Conservation (phyloP, 164 flowering plant genomes). For the Liriodendron chinense region DNA sequence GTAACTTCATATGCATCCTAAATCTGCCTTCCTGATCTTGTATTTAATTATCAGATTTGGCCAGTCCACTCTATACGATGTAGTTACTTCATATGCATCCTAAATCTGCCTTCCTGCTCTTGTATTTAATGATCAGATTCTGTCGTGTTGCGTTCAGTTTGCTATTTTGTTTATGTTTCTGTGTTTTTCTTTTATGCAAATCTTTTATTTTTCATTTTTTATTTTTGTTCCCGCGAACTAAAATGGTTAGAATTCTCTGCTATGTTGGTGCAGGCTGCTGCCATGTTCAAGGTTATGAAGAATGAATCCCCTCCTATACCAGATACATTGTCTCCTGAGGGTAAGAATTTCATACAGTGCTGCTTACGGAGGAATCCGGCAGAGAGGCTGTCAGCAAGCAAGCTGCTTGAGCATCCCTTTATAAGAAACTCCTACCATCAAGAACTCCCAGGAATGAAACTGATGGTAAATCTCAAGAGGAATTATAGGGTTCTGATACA, state of each 20-base stretch:
- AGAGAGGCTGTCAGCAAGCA: conserved; percentile 71
- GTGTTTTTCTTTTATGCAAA: neutral
- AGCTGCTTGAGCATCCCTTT: conserved; percentile 69
- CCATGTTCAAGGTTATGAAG: conserved; percentile 80
- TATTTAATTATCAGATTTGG: too few relatives aligned
- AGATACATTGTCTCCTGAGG: conserved; percentile 65
- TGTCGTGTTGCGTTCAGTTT: too few relatives aligned
- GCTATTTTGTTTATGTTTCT: neutral
- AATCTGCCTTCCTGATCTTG: neutral
- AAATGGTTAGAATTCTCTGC: neutral
- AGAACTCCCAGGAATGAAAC: conserved; percentile 30
- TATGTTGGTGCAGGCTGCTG: conserved; percentile 64
- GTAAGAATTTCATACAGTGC: conserved; percentile 67
- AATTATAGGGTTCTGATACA: too few relatives aligned
- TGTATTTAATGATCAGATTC: too few relatives aligned
- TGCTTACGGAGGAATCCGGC: conserved; percentile 89
- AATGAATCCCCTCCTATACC: conserved; percentile 75
- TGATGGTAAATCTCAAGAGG: conserved; percentile 16
- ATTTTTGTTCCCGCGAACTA: neutral
- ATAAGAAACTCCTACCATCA: conserved; percentile 39
- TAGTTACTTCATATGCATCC: too few relatives aligned
- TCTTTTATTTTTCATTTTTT: neutral
- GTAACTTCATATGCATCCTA: neutral
- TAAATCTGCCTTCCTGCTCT: too few relatives aligned
- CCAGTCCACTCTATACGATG: too few relatives aligned